Evolutionary conservation across 768 basidiomycete species (phyloP).

Genomic region (Tricholoma furcatifolium): DNA sequence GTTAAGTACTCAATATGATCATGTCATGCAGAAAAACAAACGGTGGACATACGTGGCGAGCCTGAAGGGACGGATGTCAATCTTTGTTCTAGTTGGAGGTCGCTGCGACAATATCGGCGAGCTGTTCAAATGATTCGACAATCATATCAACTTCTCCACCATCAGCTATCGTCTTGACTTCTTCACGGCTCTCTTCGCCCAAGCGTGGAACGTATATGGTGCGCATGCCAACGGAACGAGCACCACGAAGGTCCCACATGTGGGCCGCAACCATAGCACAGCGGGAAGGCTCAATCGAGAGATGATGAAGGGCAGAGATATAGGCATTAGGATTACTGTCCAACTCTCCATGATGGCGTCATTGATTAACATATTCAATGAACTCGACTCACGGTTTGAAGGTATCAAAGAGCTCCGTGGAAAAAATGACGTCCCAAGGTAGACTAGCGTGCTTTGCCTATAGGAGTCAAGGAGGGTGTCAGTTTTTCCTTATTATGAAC

Average conservation of each 20-base stretch:
- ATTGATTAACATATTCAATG: neutral
- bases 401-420: conserved; percentile 55
- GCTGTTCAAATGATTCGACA: conserved; percentile 48
- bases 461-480: neutral
- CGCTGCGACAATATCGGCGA: conserved; percentile 32
- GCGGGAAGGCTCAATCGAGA: conserved; percentile 45
- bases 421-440: conserved; percentile 66
- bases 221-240: conserved; percentile 50
- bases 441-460: conserved; percentile 62
- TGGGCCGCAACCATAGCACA: conserved; percentile 70
- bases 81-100: neutral
- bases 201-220: conserved; percentile 58
- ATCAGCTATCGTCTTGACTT: conserved; percentile 43
- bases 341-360: neutral
- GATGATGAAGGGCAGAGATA: conserved; percentile 44
- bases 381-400: conserved; percentile 59
- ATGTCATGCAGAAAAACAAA: too few relatives aligned
- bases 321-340: conserved; percentile 53
- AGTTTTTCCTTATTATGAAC: neutral
- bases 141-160: conserved; percentile 62
- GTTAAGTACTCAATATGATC: too few relatives aligned
- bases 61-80: neutral
- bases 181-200: conserved; percentile 37
- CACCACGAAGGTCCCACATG: conserved; percentile 53
- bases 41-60: too few relatives aligned